Conservation (phyloP, 352 stramenopile species). For the Globisporangium cylindrosporum region DNA sequence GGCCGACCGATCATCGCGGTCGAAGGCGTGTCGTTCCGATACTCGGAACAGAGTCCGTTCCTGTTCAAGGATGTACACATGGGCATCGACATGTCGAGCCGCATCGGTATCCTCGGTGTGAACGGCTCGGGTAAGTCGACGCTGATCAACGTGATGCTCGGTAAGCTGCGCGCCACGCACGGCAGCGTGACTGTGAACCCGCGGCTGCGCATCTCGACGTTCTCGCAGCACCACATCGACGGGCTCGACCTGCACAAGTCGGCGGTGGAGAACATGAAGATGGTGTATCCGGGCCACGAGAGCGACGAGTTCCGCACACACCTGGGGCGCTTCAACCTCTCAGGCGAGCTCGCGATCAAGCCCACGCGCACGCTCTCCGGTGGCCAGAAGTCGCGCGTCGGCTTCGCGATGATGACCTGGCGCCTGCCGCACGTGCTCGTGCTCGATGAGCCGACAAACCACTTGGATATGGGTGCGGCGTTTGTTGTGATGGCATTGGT, state of each 20-base stretch:
- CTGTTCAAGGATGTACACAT: conserved; percentile 93
- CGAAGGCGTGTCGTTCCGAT: conserved; percentile 85
- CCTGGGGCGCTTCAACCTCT: conserved; percentile 96
- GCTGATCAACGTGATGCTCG: conserved; percentile 96
- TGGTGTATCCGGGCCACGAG: conserved; percentile 86
- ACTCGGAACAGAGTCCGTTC: conserved; percentile 50
- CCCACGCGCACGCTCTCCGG: conserved; percentile 94
- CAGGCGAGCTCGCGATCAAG: conserved; percentile 93
- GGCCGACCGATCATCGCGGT: conserved; percentile 94
- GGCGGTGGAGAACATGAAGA: conserved; percentile 89
- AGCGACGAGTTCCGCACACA: conserved; percentile 91
- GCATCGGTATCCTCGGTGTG: conserved; percentile 92
- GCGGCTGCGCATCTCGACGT: conserved; percentile 92
- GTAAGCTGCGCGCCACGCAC: conserved; percentile 85
- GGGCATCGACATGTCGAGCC: conserved; percentile 93
- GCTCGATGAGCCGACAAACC: conserved; percentile 97
- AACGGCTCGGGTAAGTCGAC: conserved; percentile 95
- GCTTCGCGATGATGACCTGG: conserved; percentile 95
- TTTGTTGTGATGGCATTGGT: background rate
- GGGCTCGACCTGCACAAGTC: conserved; percentile 92
- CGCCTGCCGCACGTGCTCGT: conserved; percentile 95
- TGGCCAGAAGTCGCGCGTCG: conserved; percentile 93
- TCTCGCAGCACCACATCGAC: conserved; percentile 96
- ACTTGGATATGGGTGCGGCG: conserved; percentile 90
- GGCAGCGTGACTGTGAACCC: conserved; percentile 90